Base-by-base conservation (phyloP, 768 basidiomycete species). In the Pseudohyphozyma bogoriensis region DNA sequence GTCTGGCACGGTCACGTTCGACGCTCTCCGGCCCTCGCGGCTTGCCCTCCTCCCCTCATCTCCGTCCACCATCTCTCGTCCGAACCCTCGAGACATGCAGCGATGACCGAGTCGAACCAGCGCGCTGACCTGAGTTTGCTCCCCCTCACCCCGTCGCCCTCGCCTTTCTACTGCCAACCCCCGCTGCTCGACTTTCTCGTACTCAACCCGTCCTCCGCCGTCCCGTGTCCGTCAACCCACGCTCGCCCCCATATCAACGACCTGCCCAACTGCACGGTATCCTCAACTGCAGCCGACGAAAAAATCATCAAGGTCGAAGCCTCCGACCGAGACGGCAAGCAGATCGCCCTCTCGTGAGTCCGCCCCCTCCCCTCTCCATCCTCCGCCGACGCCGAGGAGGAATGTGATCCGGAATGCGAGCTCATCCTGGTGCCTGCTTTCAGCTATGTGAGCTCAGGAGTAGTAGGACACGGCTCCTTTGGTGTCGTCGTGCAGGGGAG, bases 381-480 rank as follows among this genome's bases (percentile, higher is more conserved):
- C 40, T 15, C 6, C 6, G 40, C 40, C 7, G 40, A 10, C 11
- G 18, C 37, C 10, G 40, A n/a, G n/a, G 40, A n/a, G n/a, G n/a
- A n/a, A n/a, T n/a, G n/a, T n/a, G 18, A 42, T 9, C 40, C 40
- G 9, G 18, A n/a, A 15, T 42, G 16, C 18, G 18, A 7, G 10
- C 6, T 42, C 40, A 15, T 20, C 18, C n/a, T 6, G 18, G 40
- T 42, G 40, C n/a, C 37, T 11, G 11, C 11, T 45, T 45, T 11
- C 18, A 59, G 56, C 35, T 99, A 99, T 78, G 95, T 88, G 69
- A 91, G 88, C 74, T 93, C 87, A 81, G 97, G 95, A 77, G 89
- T 99, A 73, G 87, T 92, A 72, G 95, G 95, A 58, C 97, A 99
- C 73, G 95, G 95, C 75, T 93, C 90, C 60, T 99, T 99, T 71